Evolutionary conservation across 108 stramenopile species (phyloP).

Genomic region (Epithemia pelagica): DNA sequence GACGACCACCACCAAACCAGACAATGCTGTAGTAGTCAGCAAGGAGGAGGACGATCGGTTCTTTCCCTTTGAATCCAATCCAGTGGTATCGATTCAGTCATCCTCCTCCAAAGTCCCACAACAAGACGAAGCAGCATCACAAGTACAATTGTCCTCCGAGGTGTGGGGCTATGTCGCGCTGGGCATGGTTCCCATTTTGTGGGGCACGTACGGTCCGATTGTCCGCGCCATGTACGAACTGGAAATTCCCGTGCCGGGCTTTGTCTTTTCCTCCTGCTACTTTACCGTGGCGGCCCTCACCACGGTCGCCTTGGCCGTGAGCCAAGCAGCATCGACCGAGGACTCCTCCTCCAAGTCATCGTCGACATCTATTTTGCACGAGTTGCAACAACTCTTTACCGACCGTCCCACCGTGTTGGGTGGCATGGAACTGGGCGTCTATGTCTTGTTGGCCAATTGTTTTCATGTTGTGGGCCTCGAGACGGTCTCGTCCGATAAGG

Average conservation of each 20-base stretch:
- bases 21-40: background rate
- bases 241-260: constrained; percentile 71
- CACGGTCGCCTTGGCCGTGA: constrained; percentile 2
- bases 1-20: too few relatives aligned
- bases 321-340: background rate
- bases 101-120: too few relatives aligned
- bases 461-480: constrained; percentile 76
- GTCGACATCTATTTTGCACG: too few relatives aligned
- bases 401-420: constrained; percentile 18
- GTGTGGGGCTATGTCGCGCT: constrained; percentile 53
- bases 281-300: constrained; percentile 53
- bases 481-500: constrained; percentile 71
- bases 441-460: constrained; percentile 76
- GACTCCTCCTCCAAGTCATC: too few relatives aligned
- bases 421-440: constrained; percentile 70
- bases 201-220: constrained; percentile 84
- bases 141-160: constrained; percentile 10
- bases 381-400: background rate
- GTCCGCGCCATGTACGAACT: constrained; percentile 66
- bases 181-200: constrained; percentile 69
- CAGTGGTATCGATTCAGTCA: background rate
- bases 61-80: background rate
- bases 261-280: constrained; percentile 83
- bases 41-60: background rate
- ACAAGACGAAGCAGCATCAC: too few relatives aligned